Evolutionary conservation across 371 early-diverging fungal genomes (phyloP), one percentile per base, ranked within the genome.

Genomic region (Mucor piriformis): DNA sequence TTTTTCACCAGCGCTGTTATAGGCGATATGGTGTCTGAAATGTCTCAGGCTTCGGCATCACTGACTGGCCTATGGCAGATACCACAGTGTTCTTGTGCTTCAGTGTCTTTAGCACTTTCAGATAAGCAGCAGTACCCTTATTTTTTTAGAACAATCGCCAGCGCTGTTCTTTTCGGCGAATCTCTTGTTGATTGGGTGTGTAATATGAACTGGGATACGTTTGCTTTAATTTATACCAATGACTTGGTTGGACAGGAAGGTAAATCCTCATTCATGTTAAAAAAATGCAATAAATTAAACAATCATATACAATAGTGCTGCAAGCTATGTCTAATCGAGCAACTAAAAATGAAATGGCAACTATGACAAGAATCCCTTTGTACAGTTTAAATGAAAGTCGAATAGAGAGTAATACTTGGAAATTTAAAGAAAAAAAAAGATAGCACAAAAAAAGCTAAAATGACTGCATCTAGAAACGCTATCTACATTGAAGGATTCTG

Each of bases 61-160:
- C 64, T 78, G 34, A 73, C 75, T 13, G 62, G 79, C 11, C 35
- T 71, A 15, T 55, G 55, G 44, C 50, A 63, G 8, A 66, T 78
- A 47, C 79, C 79, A 1, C 79, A 78, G 58, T 78, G 79, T 35
- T 75, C 76, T 0, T 64, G 53, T 29, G 71, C 70, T 21, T 67
- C 79, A 13, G 69, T 64, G 7, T 68, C 70, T 3, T 61, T 64
- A 20, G 23, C 35, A 0, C 53, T 78, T 16, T 67, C 75, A 18
- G 66, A 78, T 40, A 75, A 68, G 27, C 21, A 52, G 4, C 43
- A 54, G 6, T 78, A 71, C 40, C 79, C 79, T 0, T 75, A 72
- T 37, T 78, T 78, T 53, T 78, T 78, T 61, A 62, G 79, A 24
- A 75, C 76, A 2, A 53, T 71, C 8, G 69, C 66, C 5, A 70